A percentile compares a stretch with the other conserved stretches of the same genome.
Evolutionary conservation across 2,329 filamentous ascomycete genomes (phyloP).

Genomic region (Phialophora chinensis): DNA sequence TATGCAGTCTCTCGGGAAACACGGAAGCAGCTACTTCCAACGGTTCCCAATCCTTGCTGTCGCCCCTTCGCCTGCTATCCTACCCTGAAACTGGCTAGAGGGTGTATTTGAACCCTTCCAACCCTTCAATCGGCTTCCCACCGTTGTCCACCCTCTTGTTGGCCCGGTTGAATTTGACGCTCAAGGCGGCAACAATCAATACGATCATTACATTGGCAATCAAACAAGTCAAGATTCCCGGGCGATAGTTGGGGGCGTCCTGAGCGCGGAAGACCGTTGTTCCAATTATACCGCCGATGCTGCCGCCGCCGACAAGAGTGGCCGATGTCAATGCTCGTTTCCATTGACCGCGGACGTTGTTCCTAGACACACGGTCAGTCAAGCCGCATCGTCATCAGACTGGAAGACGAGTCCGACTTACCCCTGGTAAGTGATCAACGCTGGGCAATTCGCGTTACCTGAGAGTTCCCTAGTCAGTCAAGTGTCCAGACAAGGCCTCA

Average conservation of each 20-base stretch:
- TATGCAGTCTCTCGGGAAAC: background rate
- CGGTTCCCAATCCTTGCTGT: background rate
- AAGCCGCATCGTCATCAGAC: constrained; percentile 47
- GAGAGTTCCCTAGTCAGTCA: constrained; percentile 4
- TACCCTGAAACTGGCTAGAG: constrained; percentile 9
- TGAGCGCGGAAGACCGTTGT: constrained; percentile 6
- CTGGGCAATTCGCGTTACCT: constrained; percentile 76
- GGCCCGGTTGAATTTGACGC: constrained; percentile 27
- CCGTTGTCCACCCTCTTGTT: constrained; percentile 46
- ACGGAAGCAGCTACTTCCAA: background rate
- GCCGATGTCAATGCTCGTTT: constrained; percentile 7
- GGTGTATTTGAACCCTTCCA: constrained; percentile 49
- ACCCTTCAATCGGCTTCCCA: constrained; percentile 57
- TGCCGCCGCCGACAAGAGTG: constrained; percentile 7
- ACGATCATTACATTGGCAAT: constrained; percentile 29
- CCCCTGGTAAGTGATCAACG: constrained; percentile 68
- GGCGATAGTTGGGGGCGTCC: constrained; percentile 8
- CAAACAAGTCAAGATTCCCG: constrained; percentile 11
- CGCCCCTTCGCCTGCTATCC: background rate
- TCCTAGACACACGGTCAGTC: constrained; percentile 2
- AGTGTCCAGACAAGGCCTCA: too few relatives aligned
- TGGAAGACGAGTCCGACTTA: constrained; percentile 3
- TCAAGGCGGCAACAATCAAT: constrained; percentile 23
- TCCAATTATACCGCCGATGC: constrained; percentile 12
- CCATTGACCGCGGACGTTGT: constrained; percentile 14